Base-by-base conservation (phyloP, 139 green algal genomes). In the Tetraselmis chui region DNA sequence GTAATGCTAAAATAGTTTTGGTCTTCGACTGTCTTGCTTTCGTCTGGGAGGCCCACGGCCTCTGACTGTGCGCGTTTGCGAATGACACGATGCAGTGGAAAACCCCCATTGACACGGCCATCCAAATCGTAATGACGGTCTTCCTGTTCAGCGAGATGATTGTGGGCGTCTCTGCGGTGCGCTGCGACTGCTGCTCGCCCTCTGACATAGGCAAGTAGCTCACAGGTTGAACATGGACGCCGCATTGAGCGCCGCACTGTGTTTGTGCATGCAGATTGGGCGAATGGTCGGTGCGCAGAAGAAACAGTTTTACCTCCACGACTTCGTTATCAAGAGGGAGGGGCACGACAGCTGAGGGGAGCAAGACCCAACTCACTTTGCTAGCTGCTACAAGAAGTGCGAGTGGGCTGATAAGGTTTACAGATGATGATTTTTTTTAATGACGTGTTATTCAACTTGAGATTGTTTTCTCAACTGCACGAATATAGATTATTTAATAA, bases 301-400 rank as follows among this genome's bases (percentile, higher is more conserved):
- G 82, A 83, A 84, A 31, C 86, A 89, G 86, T 89, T 77, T 79
- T 89, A 86, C 77, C 82, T 89, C 76, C 86, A 86, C 59, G 86
- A 89, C 32, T 79, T 84, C 59, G 76, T 76, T 1, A 67, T 88
- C 31, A 86, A 89, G 76, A 59, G 79, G 79, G 59, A 84, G 28
- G 75, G 79, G 76, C 79, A 84, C 29, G 30, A 67, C 45, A 67
- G 45, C 45, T 67, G 45, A 67, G 45, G n/a, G n/a, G n/a, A n/a
- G n/a, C n/a, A n/a, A n/a, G n/a, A n/a, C n/a, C n/a, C n/a, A n/a
- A n/a, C n/a, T n/a, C n/a, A n/a, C n/a, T n/a, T n/a, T n/a, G n/a
- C n/a, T n/a, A n/a, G n/a, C n/a, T n/a, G n/a, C n/a, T n/a, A n/a
- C n/a, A n/a, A n/a, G n/a, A n/a, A n/a, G n/a, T n/a, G n/a, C n/a